Evolutionary conservation across 805 yeast species (phyloP).

Genomic region (Candida verbasci): DNA sequence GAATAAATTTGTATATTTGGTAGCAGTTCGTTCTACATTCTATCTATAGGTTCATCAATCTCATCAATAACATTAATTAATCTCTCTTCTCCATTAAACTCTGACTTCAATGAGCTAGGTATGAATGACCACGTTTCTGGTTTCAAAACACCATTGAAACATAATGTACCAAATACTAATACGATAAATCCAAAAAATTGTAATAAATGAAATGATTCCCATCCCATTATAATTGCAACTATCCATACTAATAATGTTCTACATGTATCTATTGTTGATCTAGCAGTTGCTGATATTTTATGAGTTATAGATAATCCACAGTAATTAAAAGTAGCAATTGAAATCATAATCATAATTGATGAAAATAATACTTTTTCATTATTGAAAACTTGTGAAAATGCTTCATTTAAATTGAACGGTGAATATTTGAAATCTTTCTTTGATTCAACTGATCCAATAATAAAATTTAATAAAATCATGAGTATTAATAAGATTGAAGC

Average conservation of each 20-base stretch:
- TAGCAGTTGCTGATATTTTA: constrained; percentile 64
- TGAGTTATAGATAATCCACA: constrained; percentile 69
- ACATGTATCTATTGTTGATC: constrained; percentile 76
- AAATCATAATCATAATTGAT: constrained; percentile 63
- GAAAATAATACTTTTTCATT: constrained; percentile 42
- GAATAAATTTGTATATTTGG: too few relatives aligned
- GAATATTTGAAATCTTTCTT: constrained; percentile 39
- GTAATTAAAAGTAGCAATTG: constrained; percentile 68
- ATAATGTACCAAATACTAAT: constrained; percentile 66
- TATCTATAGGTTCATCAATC: constrained; percentile 27
- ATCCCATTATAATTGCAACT: constrained; percentile 62
- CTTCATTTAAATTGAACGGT: constrained; percentile 51
- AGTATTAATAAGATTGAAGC: constrained; percentile 37
- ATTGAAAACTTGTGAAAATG: constrained; percentile 46
- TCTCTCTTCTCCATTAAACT: constrained; percentile 10
- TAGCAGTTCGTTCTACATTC: too few relatives aligned
- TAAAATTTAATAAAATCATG: constrained; percentile 41
- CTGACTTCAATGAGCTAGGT: constrained; percentile 27
- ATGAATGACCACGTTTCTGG: constrained; percentile 45
- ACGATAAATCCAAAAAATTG: constrained; percentile 62
- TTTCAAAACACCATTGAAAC: constrained; percentile 66
- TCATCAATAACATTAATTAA: constrained; percentile 23
- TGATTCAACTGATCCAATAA: constrained; percentile 30
- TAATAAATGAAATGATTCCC: constrained; percentile 64
- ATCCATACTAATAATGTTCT: constrained; percentile 75